Evolutionary conservation across 2,329 filamentous ascomycete genomes (phyloP), one percentile per base, ranked within the genome.

Genomic region (Grosmannia penicillata): DNA sequence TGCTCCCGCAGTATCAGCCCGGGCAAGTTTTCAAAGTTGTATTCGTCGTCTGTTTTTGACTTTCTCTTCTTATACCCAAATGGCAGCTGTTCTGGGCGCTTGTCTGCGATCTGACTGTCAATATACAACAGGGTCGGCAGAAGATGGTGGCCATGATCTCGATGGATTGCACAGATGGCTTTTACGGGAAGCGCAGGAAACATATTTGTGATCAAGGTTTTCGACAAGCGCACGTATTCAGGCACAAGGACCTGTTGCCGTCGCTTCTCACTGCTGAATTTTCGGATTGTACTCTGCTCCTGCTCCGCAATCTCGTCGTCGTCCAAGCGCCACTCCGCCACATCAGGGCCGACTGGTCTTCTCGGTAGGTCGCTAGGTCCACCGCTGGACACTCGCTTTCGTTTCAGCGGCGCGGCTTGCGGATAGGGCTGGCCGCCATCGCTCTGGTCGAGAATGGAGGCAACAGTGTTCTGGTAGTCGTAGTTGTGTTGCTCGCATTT

Each of bases 381-480:
- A 14, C 6, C 9, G 22, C 32, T 34, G 3, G 33, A 4, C 11
- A 33, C 13, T 1, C 60, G 55, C 47, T 70, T 69, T 11, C 66
- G 54, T 47, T 70, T 70, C 21, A 48, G 47, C 3, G 28, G 45
- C 5, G 45, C 33, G 10, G 43, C 47, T 36, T 47, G 54, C 4
- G 59, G 60, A 34, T 70, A 70, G 0, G 48, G 19, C 3, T 45
- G 33, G 9, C 59, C 62, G 0, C 47, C 49, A 4, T 68, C 65
- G 22, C 53, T 44, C 5, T 55, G 47, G 36, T 65, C 60, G 11
- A 68, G 44, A 13, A 71, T 56, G 22, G 48, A 34, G 28, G 52
- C 47, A 28, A 68, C 56, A 22, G 62, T 47, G 1, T 39, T 39
- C 4, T 56, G 48, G 3, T 53, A 14, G 28, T 56, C 37, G 42